Evolutionary conservation across 1,284 basidiomycete genomes (phyloP).

Genomic region (Leccinum subatratum): DNA sequence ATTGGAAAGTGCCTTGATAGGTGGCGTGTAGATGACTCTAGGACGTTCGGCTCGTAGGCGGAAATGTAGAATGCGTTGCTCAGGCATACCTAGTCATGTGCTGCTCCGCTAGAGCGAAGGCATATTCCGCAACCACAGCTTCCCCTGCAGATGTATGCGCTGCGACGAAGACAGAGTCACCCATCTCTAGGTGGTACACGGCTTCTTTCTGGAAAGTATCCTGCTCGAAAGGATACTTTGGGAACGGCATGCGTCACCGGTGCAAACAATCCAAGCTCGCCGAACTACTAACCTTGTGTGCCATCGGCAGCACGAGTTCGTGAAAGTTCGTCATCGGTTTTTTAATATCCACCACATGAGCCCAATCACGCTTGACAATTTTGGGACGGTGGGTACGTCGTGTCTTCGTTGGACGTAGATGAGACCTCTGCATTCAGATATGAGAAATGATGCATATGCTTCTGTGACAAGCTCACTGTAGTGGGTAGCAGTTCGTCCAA

Average conservation of each 20-base stretch:
- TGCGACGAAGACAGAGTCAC: constrained; percentile 97
- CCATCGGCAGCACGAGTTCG: constrained; percentile 87
- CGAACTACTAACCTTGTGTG: constrained; percentile 58
- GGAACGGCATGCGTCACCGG: constrained; percentile 32
- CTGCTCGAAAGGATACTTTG: constrained; percentile 79
- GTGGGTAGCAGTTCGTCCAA: constrained; percentile 81
- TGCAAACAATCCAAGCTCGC: constrained; percentile 1
- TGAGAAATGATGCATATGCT: constrained; percentile 14
- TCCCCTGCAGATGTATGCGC: constrained; percentile 99
- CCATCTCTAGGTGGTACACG: constrained; percentile 95
- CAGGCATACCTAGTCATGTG: constrained; percentile 89
- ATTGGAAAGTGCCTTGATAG: constrained; percentile 98
- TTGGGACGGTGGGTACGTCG: constrained; percentile 40
- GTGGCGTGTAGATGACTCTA: constrained; percentile 97
- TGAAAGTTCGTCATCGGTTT: constrained; percentile 85
- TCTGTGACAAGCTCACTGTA: constrained; percentile 45
- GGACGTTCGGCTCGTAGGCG: constrained; percentile 7
- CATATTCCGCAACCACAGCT: constrained; percentile 98
- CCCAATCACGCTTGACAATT: constrained; percentile 89
- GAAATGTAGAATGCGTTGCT: constrained; percentile 15
- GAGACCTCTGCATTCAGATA: constrained; percentile 40
- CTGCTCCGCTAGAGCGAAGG: constrained; percentile 91
- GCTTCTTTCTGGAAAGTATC: constrained; percentile 97
- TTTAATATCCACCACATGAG: constrained; percentile 93
- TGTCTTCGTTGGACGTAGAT: constrained; percentile 51